Base-by-base conservation (phyloP, 2,329 filamentous ascomycete genomes). In the Diatrype stigma region DNA sequence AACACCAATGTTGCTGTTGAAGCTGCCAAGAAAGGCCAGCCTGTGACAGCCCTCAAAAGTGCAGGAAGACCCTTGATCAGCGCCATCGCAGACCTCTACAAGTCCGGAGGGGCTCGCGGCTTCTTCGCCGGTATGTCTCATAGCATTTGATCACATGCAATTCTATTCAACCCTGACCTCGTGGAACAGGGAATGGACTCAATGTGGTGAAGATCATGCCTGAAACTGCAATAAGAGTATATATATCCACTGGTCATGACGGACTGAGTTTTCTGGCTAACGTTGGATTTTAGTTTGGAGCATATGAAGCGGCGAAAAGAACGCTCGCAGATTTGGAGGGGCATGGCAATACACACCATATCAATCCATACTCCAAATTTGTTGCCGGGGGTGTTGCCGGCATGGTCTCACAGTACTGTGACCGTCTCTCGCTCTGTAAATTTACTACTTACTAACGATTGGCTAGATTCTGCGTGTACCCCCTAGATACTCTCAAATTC, bases 181-280 rank as follows among this genome's bases (percentile, higher is more conserved):
- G 32, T 50, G 19, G 10, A 23, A 21, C 60, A 96, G 92, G 94
- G 35, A 99, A 99, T 64, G 94, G 94, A 3, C 76, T 99, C 60
- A 99, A 99, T 61, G 91, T 99, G 2, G 71, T 96, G 64, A 99
- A 99, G 70, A 94, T 99, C 54, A 96, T 97, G 90, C 94, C 94
- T 0, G 94, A 99, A 73, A 96, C 93, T 26, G 93, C 94, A 23
- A 96, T 99, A 67, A 96, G 96, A 62, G 74, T 76, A 64, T 35
- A 60, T 60, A 46, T 48, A 22, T 32, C 44, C 42, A 38, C 22
- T 2, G 38, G 40, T 19, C 46, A 6, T 35, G 2, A 45, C 40
- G 22, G 11, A 16, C n/a, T 6, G 16, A 35, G 49, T 19, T 2
- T 14, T 23, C 16, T 21, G 21, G 40, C 60, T 67, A 47, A 64